A percentile compares a stretch with the other conserved stretches of the same genome.
phyloP scores from a whole-genome alignment of 768 basidiomycete genomes.

The Serendipita indica region DNA sequence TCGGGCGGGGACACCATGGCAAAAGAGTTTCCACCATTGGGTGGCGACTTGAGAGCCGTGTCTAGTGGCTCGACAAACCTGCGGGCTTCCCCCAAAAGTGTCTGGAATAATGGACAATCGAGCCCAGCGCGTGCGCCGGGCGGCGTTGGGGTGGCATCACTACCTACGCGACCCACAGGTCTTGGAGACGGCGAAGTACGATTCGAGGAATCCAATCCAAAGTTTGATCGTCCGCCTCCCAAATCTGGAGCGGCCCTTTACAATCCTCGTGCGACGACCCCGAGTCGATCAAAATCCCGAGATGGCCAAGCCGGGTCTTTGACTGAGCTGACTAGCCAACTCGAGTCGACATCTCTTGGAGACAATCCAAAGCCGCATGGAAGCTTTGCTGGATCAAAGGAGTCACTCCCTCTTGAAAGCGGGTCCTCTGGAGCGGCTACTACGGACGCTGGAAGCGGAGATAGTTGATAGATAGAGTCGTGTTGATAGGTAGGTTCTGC shows the following conservation, averaged over 20 bases:
- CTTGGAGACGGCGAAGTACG: constrained; percentile 16
- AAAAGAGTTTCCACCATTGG: constrained; percentile 4
- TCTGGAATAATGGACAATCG: background rate
- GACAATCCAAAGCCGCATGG: too few relatives aligned
- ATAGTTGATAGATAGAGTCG: too few relatives aligned
- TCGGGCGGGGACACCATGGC: constrained; percentile 10
- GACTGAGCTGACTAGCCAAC: too few relatives aligned
- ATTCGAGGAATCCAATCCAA: constrained; percentile 33
- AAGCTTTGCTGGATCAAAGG: too few relatives aligned
- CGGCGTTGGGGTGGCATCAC: background rate
- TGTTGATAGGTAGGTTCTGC: too few relatives aligned
- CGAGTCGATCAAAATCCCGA: background rate
- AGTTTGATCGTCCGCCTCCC: constrained; percentile 34
- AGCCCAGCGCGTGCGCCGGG: background rate
- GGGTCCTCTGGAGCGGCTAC: too few relatives aligned
- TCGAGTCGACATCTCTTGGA: too few relatives aligned
- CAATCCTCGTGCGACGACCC: constrained; percentile 20
- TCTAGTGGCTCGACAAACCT: background rate
- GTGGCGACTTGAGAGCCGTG: constrained; percentile 6
- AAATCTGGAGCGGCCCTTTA: constrained; percentile 30
- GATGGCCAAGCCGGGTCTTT: too few relatives aligned
- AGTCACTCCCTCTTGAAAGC: too few relatives aligned
- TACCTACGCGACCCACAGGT: background rate
- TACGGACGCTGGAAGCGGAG: background rate
- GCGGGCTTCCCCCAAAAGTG: background rate